Percentiles rank a stretch among this genome's conserved stretches.
phyloP scores from a whole-genome alignment of 768 basidiomycete species.

The Suillus bovinus region DNA sequence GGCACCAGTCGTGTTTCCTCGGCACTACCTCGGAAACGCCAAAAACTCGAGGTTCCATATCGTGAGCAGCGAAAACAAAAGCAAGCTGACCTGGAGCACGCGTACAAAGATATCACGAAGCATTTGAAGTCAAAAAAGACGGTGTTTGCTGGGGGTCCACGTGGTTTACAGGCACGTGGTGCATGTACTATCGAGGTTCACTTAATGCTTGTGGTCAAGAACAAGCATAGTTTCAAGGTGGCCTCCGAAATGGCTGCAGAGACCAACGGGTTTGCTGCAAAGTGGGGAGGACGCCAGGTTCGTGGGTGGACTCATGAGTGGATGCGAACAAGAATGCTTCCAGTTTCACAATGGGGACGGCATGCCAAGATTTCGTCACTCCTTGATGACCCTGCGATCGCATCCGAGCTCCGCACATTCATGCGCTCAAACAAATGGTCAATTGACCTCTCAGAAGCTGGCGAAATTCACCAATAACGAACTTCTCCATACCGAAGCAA shows the following conservation, averaged over 20 bases:
- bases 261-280: conserved; percentile 31
- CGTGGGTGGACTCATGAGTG: conserved; percentile 25
- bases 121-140: conserved; percentile 23
- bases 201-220: conserved; percentile 33
- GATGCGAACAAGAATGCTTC: conserved; percentile 1
- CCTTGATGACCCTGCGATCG: conserved; percentile 9
- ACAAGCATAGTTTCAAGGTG: conserved; percentile 16
- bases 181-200: conserved; percentile 29
- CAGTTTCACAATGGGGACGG: neutral
- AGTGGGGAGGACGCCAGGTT: conserved; percentile 31
- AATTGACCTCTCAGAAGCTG: conserved; percentile 35
- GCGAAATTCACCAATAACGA: conserved; percentile 24
- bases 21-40: neutral
- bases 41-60: conserved; percentile 2
- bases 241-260: conserved; percentile 33
- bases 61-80: neutral
- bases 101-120: conserved; percentile 16
- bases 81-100: neutral
- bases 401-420: conserved; percentile 8
- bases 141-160: conserved; percentile 25
- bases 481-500: conserved; percentile 26
- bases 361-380: conserved; percentile 13
- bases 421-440: conserved; percentile 35
- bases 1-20: neutral
- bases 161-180: conserved; percentile 30